Conservation (phyloP, 345 rosid species). For the Gossypium raimondii region DNA sequence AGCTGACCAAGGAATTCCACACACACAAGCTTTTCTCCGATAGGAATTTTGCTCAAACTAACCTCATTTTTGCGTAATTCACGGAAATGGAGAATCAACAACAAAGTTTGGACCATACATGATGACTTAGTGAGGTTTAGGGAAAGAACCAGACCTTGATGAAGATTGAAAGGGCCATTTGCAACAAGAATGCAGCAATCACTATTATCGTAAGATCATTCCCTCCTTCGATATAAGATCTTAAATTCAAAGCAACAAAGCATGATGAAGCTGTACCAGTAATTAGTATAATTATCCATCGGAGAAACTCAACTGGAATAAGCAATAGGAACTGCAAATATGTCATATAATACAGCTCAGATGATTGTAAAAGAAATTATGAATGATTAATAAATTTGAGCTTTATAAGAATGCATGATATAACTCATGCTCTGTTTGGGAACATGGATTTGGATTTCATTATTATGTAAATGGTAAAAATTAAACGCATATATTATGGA, state of each 20-base stretch:
- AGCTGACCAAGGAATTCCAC: constrained; percentile 9
- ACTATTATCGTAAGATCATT: constrained; percentile 48
- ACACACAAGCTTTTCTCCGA: constrained; percentile 11
- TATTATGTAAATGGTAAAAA: too few relatives aligned
- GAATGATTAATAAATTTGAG: neutral
- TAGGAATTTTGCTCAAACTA: neutral
- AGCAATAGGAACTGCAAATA: constrained; percentile 67
- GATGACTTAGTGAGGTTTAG: constrained; percentile 23
- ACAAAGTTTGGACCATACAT: neutral
- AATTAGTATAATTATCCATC: constrained; percentile 76
- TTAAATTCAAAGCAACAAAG: constrained; percentile 72
- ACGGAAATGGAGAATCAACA: neutral
- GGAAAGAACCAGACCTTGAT: constrained; percentile 95
- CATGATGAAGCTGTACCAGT: constrained; percentile 65
- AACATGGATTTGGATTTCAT: too few relatives aligned
- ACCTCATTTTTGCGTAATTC: neutral
- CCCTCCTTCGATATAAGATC: constrained; percentile 40
- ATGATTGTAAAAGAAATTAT: neutral
- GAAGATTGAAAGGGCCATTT: constrained; percentile 78
- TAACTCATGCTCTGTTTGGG: too few relatives aligned
- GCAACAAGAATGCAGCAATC: constrained; percentile 67
- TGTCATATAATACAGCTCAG: constrained; percentile 4
- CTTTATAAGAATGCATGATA: neutral
- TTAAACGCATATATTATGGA: too few relatives aligned
- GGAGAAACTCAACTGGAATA: constrained; percentile 69